These are phyloP conservation scores for Fusarium hainanense DNA, from an alignment of 2,329 filamentous ascomycete genomes.

Conservation along the genomic window DNA sequence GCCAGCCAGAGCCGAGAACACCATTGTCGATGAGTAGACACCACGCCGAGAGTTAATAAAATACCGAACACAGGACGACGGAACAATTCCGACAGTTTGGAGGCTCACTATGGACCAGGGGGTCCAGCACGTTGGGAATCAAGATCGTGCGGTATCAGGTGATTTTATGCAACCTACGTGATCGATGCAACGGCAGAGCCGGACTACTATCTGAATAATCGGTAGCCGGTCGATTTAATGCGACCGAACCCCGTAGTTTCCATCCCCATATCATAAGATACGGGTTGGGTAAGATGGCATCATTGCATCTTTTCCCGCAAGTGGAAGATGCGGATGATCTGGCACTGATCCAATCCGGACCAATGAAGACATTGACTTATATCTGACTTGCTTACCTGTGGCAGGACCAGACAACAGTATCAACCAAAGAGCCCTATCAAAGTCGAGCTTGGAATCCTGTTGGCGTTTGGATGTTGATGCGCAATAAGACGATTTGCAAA, in stretches of 20 bases:
- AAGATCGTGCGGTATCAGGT: constrained; percentile 18
- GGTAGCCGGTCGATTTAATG: constrained; percentile 9
- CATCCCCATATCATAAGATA: background rate
- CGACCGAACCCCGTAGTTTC: constrained; percentile 27
- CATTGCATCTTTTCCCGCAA: background rate
- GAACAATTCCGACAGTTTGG: background rate
- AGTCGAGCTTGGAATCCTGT: background rate
- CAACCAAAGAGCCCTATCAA: background rate
- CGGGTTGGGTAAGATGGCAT: background rate
- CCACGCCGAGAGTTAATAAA: background rate
- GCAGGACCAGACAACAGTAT: background rate
- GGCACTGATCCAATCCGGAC: background rate
- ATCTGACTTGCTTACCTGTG: background rate
- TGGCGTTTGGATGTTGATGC: background rate
- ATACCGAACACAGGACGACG: background rate
- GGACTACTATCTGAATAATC: constrained; percentile 2
- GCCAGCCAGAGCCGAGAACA: constrained; percentile 5
- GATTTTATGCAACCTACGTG: constrained; percentile 23
- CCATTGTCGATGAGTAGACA: background rate
- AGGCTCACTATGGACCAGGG: background rate
- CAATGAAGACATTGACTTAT: background rate
- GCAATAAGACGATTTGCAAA: background rate
- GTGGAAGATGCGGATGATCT: background rate
- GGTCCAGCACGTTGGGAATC: constrained; percentile 3
- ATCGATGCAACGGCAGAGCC: background rate